Evolutionary conservation across 768 basidiomycete species (phyloP), one percentile per base, ranked within the genome.

Genomic region (Daedaleopsis sinensis): DNA sequence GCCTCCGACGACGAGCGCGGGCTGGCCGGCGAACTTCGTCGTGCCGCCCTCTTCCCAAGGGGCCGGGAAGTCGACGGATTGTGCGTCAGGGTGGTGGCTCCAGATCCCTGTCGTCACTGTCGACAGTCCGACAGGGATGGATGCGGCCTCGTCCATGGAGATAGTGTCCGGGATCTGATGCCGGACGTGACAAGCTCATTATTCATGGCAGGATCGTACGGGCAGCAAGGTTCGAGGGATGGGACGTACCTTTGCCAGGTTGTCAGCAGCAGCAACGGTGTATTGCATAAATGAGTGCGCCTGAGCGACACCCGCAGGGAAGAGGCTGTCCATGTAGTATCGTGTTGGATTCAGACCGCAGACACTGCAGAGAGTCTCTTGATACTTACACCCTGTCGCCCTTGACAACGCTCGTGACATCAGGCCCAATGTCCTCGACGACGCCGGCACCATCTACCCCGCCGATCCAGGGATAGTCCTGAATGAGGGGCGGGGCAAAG

Each of bases 331-430:
- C 4, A 32, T 3, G 27, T 32, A 32, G 27, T 32, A 32, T 32
- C 27, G 19, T 18, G 19, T 15, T 12, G 2, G 24, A 32, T 7
- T 3, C 27, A 32, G 27, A 32, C 27, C 27, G 27, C 27, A 32
- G 27, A 7, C 32, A 58, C 37, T 43, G 10, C 49, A 42, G 21
- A 16, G 21, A 37, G 36, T 13, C 37, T 15, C 7, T 11, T 2
- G 11, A n/a, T 47, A 65, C 74, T 64, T 50, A 76, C 74, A 79
- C 74, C 53, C 65, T 71, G 61, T 75, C 77, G 7, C 78, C 80
- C 13, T 70, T 68, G 39, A 70, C 71, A 54, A 79, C 72, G 6
- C 37, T 37, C 4, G 36, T 42, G 16, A 57, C 46, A 15, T 21
- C 46, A 6, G n/a, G 65, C 16, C 77, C 80, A 18, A 80, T 71